Percentiles rank a stretch among this genome's conserved stretches.
phyloP scores from a whole-genome alignment of 2,329 filamentous ascomycete species.

The Pseudocercospora musae region DNA sequence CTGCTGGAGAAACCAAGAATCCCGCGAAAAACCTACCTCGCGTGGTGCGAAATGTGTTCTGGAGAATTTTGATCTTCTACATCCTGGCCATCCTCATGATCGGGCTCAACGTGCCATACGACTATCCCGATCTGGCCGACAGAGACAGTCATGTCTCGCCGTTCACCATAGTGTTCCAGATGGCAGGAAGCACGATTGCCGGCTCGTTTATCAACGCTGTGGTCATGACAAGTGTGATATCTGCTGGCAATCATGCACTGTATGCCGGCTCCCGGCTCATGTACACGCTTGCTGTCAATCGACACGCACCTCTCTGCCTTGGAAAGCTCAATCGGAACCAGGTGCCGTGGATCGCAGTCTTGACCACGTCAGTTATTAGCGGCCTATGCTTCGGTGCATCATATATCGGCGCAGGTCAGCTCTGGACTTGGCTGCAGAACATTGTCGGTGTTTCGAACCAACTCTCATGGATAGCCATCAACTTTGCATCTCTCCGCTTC shows the following conservation, averaged over 20 bases:
- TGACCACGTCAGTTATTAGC: constrained; percentile 42
- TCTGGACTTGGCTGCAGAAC: constrained; percentile 67
- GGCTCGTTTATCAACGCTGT: constrained; percentile 61
- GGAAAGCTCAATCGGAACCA: constrained; percentile 46
- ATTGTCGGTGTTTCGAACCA: constrained; percentile 67
- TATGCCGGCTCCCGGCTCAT: constrained; percentile 57
- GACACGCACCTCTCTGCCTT: constrained; percentile 57
- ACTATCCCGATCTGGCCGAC: constrained; percentile 50
- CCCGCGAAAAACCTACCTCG: constrained; percentile 57
- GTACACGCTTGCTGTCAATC: constrained; percentile 55
- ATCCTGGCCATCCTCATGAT: constrained; percentile 68
- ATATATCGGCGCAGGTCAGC: constrained; percentile 61
- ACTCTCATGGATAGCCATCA: constrained; percentile 63
- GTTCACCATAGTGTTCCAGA: constrained; percentile 61
- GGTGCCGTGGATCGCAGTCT: constrained; percentile 53
- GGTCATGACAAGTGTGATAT: constrained; percentile 57
- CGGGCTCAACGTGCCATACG: constrained; percentile 71
- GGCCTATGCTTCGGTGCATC: constrained; percentile 59
- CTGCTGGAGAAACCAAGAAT: constrained; percentile 63
- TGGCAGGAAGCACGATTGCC: constrained; percentile 54
- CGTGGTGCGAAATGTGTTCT: constrained; percentile 70
- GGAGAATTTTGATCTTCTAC: constrained; percentile 78
- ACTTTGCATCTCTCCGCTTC: constrained; percentile 64
- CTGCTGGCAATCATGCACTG: constrained; percentile 58
- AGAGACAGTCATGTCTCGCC: constrained; percentile 43